Evolutionary conservation across 768 basidiomycete genomes (phyloP).

Genomic region (Tricholoma furcatifolium): DNA sequence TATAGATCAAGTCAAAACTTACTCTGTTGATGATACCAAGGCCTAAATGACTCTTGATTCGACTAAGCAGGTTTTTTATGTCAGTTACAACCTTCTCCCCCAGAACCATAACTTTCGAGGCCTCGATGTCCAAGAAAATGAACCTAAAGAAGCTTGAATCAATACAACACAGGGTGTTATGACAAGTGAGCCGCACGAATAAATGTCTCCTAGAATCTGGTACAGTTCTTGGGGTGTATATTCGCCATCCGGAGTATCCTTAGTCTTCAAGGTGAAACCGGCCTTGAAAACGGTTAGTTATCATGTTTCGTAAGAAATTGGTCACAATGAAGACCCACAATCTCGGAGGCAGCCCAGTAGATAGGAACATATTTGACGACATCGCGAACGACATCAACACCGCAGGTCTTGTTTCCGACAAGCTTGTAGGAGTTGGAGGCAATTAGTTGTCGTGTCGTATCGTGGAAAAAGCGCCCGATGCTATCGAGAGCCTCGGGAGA

Average conservation of each 20-base stretch:
- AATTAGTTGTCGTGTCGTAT: conserved; percentile 61
- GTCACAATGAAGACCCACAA: conserved; percentile 42
- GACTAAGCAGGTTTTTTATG: conserved; percentile 48
- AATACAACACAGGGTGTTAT: no score
- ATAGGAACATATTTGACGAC: conserved; percentile 67
- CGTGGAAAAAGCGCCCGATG: conserved; percentile 63
- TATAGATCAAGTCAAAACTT: conserved; percentile 9
- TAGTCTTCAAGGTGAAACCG: conserved; percentile 68
- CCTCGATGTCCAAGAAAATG: conserved; percentile 72
- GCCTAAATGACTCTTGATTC: conserved; percentile 54
- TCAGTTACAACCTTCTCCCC: conserved; percentile 50
- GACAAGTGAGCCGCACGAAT: conserved; percentile 45
- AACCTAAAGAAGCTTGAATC: conserved; percentile 44
- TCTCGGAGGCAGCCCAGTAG: conserved; percentile 65
- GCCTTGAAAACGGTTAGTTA: conserved; percentile 40
- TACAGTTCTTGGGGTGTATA: conserved; percentile 65
- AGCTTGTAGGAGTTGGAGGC: conserved; percentile 49
- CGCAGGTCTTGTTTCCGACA: conserved; percentile 51
- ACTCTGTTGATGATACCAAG: conserved; percentile 45
- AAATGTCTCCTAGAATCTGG: conserved; percentile 66
- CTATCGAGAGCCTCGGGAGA: conserved; percentile 46
- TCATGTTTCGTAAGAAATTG: neutral
- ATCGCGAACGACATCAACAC: conserved; percentile 67
- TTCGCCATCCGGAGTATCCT: conserved; percentile 47
- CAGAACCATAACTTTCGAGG: conserved; percentile 54